A percentile compares a stretch with the other conserved stretches of the same genome.
Evolutionary conservation across 306 rosid genomes (phyloP).

Genomic region (Vachellia pachyceras): DNA sequence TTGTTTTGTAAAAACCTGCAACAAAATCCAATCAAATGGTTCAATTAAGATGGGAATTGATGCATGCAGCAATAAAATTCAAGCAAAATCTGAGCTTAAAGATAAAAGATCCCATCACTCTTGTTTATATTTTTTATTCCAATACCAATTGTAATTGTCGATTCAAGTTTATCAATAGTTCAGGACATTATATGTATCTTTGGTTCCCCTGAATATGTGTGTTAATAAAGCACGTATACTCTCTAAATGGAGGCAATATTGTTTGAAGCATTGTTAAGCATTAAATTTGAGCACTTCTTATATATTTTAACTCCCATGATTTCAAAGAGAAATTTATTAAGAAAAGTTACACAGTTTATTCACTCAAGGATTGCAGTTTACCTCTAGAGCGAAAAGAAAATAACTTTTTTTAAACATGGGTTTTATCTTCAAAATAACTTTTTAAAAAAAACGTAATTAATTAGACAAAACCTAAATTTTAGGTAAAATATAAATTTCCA

Average conservation of each 20-base stretch:
- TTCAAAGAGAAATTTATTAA: not conserved
- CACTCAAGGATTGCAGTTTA: constrained; percentile 15
- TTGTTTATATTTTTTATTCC: not conserved
- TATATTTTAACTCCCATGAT: not conserved
- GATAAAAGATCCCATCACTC: not conserved
- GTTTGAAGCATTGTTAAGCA: too few relatives aligned
- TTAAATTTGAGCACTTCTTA: too few relatives aligned
- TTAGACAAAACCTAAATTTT: too few relatives aligned
- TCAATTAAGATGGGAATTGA: not conserved
- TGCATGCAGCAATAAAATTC: not conserved
- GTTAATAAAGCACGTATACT: too few relatives aligned
- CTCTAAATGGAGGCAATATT: too few relatives aligned
- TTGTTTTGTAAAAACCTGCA: constrained; percentile 87
- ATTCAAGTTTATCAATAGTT: not conserved
- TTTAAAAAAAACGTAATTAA: too few relatives aligned
- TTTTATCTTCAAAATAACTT: too few relatives aligned
- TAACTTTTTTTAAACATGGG: too few relatives aligned
- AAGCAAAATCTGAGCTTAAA: not conserved
- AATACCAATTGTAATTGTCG: not conserved
- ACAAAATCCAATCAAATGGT: constrained; percentile 38
- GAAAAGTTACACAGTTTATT: not conserved
- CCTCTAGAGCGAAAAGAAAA: not conserved
- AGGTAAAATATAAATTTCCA: too few relatives aligned
- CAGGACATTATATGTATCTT: not conserved
- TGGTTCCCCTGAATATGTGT: not conserved